Percentiles rank a stretch among this genome's conserved stretches.
Conservation (phyloP, 495 filamentous ascomycete species). For the Aspergillus bertholletiae region DNA sequence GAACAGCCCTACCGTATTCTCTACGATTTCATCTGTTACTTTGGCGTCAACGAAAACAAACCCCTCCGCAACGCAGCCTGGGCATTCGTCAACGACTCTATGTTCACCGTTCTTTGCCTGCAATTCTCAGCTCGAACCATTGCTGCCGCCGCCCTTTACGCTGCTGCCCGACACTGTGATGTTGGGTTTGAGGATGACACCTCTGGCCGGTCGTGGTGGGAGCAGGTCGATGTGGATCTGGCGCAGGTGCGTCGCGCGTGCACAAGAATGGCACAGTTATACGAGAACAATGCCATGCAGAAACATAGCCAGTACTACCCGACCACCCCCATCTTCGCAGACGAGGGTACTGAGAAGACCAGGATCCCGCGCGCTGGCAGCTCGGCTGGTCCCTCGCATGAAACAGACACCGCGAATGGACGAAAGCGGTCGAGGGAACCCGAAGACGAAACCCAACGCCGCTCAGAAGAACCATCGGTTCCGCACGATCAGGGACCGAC, state of each 20-base stretch:
- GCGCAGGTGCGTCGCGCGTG: slow-evolving; percentile 62
- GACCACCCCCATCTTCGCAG: slow-evolving; percentile 27
- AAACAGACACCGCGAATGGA: slow-evolving; percentile 22
- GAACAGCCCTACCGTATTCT: slow-evolving; percentile 80
- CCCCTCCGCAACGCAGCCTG: slow-evolving; percentile 77
- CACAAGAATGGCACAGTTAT: slow-evolving; percentile 68
- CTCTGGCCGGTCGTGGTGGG: slow-evolving; percentile 84
- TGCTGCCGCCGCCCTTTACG: slow-evolving; percentile 82
- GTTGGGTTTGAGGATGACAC: slow-evolving; percentile 70
- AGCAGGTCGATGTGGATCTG: slow-evolving; percentile 59
- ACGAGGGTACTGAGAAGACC: slow-evolving; percentile 30
- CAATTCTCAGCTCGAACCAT: slow-evolving; percentile 74
- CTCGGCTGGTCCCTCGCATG: slow-evolving; percentile 23
- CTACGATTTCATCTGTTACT: slow-evolving; percentile 68
- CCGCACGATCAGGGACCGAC: slow-evolving; percentile 10
- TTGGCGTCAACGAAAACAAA: slow-evolving; percentile 69
- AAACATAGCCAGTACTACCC: slow-evolving; percentile 43
- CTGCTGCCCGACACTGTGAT: slow-evolving; percentile 65
- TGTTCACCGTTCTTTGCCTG: slow-evolving; percentile 80
- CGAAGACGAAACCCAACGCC: slow-evolving; percentile 21
- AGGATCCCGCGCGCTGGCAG: slow-evolving; percentile 25
- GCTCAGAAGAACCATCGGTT: slow-evolving; percentile 4
- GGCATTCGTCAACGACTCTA: slow-evolving; percentile 89
- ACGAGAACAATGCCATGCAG: slow-evolving; percentile 61
- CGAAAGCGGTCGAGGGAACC: slow-evolving; percentile 45